These are phyloP conservation scores for Solanum piurae DNA, from an alignment of 257 asterid genomes.

Conservation along the genomic window DNA sequence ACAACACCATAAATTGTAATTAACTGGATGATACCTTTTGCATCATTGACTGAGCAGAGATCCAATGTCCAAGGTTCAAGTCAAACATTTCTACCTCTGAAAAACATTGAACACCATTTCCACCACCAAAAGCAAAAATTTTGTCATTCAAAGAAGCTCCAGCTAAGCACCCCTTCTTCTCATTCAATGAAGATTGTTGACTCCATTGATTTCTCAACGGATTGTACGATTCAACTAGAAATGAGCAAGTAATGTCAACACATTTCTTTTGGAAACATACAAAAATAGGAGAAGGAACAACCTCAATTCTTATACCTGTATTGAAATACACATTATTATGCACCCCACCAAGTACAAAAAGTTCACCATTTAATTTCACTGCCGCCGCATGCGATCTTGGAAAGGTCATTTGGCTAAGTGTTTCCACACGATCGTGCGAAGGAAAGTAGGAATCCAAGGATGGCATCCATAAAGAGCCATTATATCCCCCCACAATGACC, in stretches of 20 bases:
- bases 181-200: slow-evolving; percentile 36
- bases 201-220: slow-evolving; percentile 39
- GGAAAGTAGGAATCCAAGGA: slow-evolving; percentile 34
- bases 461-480: slow-evolving; percentile 42
- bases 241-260: slow-evolving; percentile 3
- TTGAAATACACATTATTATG: slow-evolving; percentile 32
- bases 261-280: not conserved
- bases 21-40: slow-evolving; percentile 35
- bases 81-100: slow-evolving; percentile 66
- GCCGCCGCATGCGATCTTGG: slow-evolving; percentile 29
- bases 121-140: slow-evolving; percentile 61
- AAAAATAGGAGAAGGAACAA: not conserved
- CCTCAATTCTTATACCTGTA: slow-evolving; percentile 32
- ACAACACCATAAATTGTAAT: not conserved
- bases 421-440: slow-evolving; percentile 19
- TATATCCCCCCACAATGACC: slow-evolving; percentile 50
- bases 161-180: slow-evolving; percentile 39
- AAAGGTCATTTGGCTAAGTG: slow-evolving; percentile 36
- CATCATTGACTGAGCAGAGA: slow-evolving; percentile 37
- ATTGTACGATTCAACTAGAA: slow-evolving; percentile 60
- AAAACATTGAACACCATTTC: slow-evolving; percentile 40
- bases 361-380: slow-evolving; percentile 40
- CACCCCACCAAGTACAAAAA: slow-evolving; percentile 50
- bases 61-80: slow-evolving; percentile 43
- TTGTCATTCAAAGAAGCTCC: slow-evolving; percentile 36